phyloP scores from a whole-genome alignment of 257 asterid genomes.

The Plantago ovata region DNA sequence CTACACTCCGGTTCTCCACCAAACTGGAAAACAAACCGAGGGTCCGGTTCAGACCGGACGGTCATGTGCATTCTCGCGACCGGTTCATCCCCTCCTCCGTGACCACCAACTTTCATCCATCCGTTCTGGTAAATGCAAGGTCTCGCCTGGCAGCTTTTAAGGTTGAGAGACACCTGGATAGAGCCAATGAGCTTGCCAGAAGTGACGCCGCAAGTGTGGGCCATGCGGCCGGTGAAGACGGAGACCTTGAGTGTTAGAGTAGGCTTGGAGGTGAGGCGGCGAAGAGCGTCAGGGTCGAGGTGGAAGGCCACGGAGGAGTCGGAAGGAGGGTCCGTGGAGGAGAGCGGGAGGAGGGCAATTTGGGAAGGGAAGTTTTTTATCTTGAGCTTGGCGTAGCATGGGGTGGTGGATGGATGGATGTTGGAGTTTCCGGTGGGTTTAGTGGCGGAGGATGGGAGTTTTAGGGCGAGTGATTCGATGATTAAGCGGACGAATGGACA shows the following conservation, averaged over 20 bases:
- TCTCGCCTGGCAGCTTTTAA: constrained; percentile 40
- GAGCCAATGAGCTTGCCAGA: constrained; percentile 60
- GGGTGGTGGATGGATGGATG: constrained; percentile 70
- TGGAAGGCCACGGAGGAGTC: constrained; percentile 47
- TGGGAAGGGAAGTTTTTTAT: constrained; percentile 69
- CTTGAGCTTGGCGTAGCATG: constrained; percentile 76
- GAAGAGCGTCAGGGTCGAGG: constrained; percentile 71
- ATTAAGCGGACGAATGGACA: constrained; percentile 82
- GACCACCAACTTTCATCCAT: constrained; percentile 64
- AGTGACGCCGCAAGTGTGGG: constrained; percentile 64
- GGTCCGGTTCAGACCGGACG: constrained; percentile 84
- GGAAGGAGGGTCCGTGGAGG: constrained; percentile 35
- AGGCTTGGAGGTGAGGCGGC: constrained; percentile 43
- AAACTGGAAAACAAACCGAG: constrained; percentile 79
- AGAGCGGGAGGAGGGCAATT: constrained; percentile 57
- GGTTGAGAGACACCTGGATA: constrained; percentile 32
- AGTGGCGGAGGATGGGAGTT: constrained; percentile 47
- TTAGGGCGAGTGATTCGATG: constrained; percentile 63
- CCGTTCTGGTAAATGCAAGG: constrained; percentile 51
- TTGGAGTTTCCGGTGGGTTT: constrained; percentile 43
- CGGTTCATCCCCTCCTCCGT: constrained; percentile 23
- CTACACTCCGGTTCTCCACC: constrained; percentile 95
- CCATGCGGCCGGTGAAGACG: constrained; percentile 67
- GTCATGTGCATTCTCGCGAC: constrained; percentile 51
- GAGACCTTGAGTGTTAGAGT: constrained; percentile 41